phyloP scores from a whole-genome alignment of 441 rosid species.

The Pelargonium fulgidum region DNA sequence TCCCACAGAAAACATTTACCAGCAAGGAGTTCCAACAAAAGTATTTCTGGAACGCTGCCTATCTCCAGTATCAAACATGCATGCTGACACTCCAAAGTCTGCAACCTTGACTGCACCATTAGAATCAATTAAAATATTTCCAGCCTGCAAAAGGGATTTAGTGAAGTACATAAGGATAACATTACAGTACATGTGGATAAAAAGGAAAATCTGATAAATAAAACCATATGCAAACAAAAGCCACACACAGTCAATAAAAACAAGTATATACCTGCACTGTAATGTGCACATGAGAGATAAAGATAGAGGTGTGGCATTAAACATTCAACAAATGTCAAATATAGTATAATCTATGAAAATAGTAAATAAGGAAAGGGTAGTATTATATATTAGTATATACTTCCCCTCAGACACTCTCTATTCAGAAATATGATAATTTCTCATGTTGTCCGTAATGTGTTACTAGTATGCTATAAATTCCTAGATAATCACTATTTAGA shows the following conservation, averaged over 20 bases:
- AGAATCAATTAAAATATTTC: conserved; percentile 72
- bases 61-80: conserved; percentile 97
- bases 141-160: conserved; percentile 58
- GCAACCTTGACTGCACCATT: conserved; percentile 85
- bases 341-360: neutral
- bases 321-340: neutral
- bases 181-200: conserved; percentile 10
- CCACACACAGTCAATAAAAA: neutral
- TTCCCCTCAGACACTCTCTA: neutral
- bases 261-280: neutral
- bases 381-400: neutral
- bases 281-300: neutral
- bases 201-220: neutral
- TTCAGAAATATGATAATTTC: neutral
- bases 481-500: conserved; percentile 9
- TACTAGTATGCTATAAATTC: neutral
- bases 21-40: conserved; percentile 98
- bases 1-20: conserved; percentile 41
- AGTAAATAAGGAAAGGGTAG: neutral
- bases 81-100: conserved; percentile 93
- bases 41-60: conserved; percentile 94
- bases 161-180: conserved; percentile 18
- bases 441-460: neutral
- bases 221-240: neutral
- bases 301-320: neutral